Evolutionary conservation across 805 yeast species (phyloP).

Genomic region (Candida michaelii): DNA sequence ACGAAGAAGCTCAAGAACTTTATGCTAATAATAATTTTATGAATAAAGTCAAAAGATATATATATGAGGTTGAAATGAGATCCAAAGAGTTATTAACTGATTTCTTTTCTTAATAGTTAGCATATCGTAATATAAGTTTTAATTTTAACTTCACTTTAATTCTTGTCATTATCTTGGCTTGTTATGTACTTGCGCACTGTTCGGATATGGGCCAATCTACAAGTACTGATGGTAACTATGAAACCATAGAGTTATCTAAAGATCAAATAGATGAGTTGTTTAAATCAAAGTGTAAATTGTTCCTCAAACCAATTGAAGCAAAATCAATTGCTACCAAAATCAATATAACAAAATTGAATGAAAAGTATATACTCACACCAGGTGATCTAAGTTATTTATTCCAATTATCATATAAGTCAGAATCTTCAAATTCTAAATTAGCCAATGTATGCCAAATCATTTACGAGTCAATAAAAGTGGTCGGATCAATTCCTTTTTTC

Average conservation of each 20-base stretch:
- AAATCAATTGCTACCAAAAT: constrained; percentile 17
- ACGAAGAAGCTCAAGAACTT: constrained; percentile 29
- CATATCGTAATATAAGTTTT: too few relatives aligned
- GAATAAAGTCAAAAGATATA: constrained; percentile 21
- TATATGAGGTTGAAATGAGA: constrained; percentile 30
- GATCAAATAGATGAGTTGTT: constrained; percentile 22
- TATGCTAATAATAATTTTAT: constrained; percentile 20
- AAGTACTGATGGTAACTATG: constrained; percentile 1
- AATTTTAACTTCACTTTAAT: too few relatives aligned
- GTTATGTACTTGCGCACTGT: background rate
- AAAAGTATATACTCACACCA: constrained; percentile 16
- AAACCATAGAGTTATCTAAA: constrained; percentile 10
- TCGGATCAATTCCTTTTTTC: constrained; percentile 54
- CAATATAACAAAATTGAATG: constrained; percentile 16
- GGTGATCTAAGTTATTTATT: constrained; percentile 24
- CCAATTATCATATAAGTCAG: constrained; percentile 16
- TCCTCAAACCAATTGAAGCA: constrained; percentile 22
- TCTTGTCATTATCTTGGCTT: too few relatives aligned
- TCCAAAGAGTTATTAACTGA: constrained; percentile 30
- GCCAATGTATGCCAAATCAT: constrained; percentile 25
- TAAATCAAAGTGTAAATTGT: constrained; percentile 16
- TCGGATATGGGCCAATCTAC: constrained; percentile 22
- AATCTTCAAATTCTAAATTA: constrained; percentile 7
- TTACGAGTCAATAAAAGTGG: constrained; percentile 38
- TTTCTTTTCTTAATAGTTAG: constrained; percentile 16